Conservation (phyloP, 148 eudicot genomes). For the Polygonum maritimum region DNA sequence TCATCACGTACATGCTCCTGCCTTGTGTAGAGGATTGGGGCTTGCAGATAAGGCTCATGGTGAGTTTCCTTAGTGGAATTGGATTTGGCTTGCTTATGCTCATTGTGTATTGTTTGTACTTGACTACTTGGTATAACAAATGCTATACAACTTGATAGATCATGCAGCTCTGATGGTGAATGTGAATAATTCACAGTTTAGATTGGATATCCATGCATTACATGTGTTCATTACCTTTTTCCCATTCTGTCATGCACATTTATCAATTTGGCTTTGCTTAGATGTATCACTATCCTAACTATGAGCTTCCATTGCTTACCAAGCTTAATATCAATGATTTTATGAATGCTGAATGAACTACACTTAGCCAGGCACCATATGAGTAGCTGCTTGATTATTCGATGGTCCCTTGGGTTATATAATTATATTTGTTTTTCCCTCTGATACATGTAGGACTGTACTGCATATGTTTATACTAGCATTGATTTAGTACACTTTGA, state of each 20-base stretch:
- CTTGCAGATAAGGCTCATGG: slow-evolving; percentile 26
- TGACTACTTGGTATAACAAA: neutral
- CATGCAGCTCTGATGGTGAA: neutral
- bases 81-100: neutral
- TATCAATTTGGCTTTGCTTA: neutral
- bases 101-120: neutral
- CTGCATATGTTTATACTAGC: neutral
- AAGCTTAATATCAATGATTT: neutral
- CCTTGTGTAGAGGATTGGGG: slow-evolving; percentile 26
- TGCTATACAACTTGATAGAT: neutral
- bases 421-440: neutral
- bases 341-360: neutral
- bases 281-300: neutral
- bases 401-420: neutral
- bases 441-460: neutral
- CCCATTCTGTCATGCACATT: neutral
- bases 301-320: neutral
- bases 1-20: slow-evolving; percentile 12
- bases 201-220: neutral
- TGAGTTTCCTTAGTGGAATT: slow-evolving; percentile 14
- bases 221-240: neutral
- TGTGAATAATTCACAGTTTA: neutral
- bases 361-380: neutral
- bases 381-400: neutral
- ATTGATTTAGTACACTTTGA: neutral